Evolutionary conservation across 169 alveolate genomes (phyloP).

Genomic region (Babesia bovis): DNA sequence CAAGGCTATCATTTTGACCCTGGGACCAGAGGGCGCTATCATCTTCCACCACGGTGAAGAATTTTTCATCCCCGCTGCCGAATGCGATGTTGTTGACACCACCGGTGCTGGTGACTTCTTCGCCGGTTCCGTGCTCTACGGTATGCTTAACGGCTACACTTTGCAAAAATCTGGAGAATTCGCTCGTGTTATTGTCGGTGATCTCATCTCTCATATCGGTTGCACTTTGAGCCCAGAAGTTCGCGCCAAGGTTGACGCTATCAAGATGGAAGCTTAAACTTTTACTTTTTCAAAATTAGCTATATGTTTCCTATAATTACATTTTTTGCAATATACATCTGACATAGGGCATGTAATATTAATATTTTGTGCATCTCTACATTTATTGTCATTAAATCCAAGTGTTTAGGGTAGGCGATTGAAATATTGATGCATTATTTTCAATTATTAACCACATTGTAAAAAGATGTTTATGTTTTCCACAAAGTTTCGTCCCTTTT

Average conservation of each 20-base stretch:
- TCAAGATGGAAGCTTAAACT: neutral
- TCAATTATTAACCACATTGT: too few species aligned
- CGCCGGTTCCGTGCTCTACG: slow-evolving; percentile 19
- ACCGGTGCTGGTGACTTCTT: slow-evolving; percentile 49
- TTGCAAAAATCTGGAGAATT: neutral
- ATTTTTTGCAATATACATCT: too few species aligned
- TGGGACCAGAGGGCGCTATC: slow-evolving; percentile 23
- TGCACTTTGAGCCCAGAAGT: neutral
- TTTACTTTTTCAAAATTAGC: too few species aligned
- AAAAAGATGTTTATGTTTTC: too few species aligned
- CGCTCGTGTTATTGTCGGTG: neutral
- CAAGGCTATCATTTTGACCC: slow-evolving; percentile 13
- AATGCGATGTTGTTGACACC: slow-evolving; percentile 9
- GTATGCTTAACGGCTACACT: slow-evolving; percentile 13
- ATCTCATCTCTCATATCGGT: slow-evolving; percentile 7
- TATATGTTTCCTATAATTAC: too few species aligned
- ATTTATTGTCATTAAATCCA: too few species aligned
- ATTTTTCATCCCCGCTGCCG: slow-evolving; percentile 5
- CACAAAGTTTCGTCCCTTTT: too few species aligned
- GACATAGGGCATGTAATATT: too few species aligned
- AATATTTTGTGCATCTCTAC: too few species aligned
- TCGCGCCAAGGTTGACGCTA: slow-evolving; percentile 6
- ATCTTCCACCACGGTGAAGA: slow-evolving; percentile 12
- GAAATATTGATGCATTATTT: too few species aligned
- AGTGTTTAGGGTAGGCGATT: too few species aligned